Percentiles rank a stretch among this genome's conserved stretches.
Conservation (phyloP, 2,329 filamentous ascomycete species). For the Sporothrix euskadiensis region DNA sequence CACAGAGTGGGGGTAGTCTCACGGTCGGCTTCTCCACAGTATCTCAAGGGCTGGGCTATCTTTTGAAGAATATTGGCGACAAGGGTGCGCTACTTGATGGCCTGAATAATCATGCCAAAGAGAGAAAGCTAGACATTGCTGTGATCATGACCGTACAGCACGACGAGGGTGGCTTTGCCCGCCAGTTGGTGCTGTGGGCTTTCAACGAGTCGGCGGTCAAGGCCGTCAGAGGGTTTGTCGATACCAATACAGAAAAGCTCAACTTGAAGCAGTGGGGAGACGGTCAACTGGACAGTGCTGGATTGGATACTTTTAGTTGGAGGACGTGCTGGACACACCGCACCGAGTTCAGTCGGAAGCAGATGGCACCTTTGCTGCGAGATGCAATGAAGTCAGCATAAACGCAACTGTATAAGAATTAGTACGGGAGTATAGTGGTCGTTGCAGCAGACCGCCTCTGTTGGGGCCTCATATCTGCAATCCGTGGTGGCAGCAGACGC, state of each 20-base stretch:
- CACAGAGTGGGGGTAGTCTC: slow-evolving; percentile 46
- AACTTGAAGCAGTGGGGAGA: slow-evolving; percentile 57
- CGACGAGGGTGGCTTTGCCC: slow-evolving; percentile 54
- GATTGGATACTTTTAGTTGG: slow-evolving; percentile 44
- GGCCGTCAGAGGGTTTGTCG: slow-evolving; percentile 58
- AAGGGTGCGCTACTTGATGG: slow-evolving; percentile 49
- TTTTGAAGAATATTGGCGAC: slow-evolving; percentile 56
- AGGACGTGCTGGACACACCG: slow-evolving; percentile 68
- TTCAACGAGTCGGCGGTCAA: slow-evolving; percentile 50
- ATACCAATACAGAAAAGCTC: slow-evolving; percentile 50
- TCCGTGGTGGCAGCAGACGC: too few relatives aligned
- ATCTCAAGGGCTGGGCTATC: slow-evolving; percentile 61
- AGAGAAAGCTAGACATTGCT: slow-evolving; percentile 61
- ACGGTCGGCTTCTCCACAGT: slow-evolving; percentile 68
- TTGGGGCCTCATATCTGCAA: too few relatives aligned
- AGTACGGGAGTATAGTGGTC: neutral
- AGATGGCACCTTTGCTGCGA: slow-evolving; percentile 67
- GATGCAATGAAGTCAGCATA: slow-evolving; percentile 49
- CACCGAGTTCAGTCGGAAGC: slow-evolving; percentile 63
- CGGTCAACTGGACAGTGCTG: slow-evolving; percentile 46
- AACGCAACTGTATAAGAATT: neutral
- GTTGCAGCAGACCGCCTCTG: too few relatives aligned
- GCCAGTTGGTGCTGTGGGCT: slow-evolving; percentile 70
- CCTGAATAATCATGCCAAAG: slow-evolving; percentile 55
- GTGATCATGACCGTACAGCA: slow-evolving; percentile 69